phyloP scores from a whole-genome alignment of 768 basidiomycete genomes.

The Mycena latifolia region DNA sequence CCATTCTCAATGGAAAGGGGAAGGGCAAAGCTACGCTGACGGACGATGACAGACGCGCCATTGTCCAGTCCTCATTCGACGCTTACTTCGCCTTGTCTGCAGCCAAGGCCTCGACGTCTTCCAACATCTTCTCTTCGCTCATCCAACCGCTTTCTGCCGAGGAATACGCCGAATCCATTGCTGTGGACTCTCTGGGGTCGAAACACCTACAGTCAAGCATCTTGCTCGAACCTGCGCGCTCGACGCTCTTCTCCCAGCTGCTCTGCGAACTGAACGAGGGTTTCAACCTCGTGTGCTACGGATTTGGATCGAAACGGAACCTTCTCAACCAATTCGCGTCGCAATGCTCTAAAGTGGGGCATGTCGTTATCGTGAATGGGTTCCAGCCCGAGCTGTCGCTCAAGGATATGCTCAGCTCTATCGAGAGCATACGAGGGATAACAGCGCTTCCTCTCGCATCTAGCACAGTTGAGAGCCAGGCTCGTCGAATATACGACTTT shows the following conservation, averaged over 20 bases:
- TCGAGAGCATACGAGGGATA: slow-evolving; percentile 65
- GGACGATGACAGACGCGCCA: slow-evolving; percentile 33
- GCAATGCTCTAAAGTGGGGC: slow-evolving; percentile 67
- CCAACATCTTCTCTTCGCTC: slow-evolving; percentile 82
- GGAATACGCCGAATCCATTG: slow-evolving; percentile 59
- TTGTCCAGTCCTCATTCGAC: slow-evolving; percentile 83
- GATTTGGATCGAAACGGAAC: slow-evolving; percentile 88
- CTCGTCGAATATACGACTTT: slow-evolving; percentile 73
- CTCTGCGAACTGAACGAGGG: slow-evolving; percentile 81
- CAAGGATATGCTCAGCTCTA: slow-evolving; percentile 74
- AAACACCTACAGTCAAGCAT: slow-evolving; percentile 50
- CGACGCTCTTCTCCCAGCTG: slow-evolving; percentile 68
- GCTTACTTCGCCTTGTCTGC: slow-evolving; percentile 82
- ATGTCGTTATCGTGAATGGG: slow-evolving; percentile 84
- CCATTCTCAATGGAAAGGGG: slow-evolving; percentile 23
- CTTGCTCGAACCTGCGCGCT: slow-evolving; percentile 46
- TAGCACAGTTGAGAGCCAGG: slow-evolving; percentile 62
- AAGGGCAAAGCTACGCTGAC: slow-evolving; percentile 25
- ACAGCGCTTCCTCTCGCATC: slow-evolving; percentile 49
- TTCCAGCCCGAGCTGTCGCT: slow-evolving; percentile 78
- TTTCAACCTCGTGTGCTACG: slow-evolving; percentile 91
- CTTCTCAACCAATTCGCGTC: slow-evolving; percentile 83
- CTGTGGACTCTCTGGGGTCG: slow-evolving; percentile 41
- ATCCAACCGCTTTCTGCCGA: slow-evolving; percentile 79
- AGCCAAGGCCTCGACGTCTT: slow-evolving; percentile 77